A percentile compares a stretch with the other conserved stretches of the same genome.
Conservation (phyloP, 1,284 basidiomycete genomes). For the Austroboletus niveus region DNA sequence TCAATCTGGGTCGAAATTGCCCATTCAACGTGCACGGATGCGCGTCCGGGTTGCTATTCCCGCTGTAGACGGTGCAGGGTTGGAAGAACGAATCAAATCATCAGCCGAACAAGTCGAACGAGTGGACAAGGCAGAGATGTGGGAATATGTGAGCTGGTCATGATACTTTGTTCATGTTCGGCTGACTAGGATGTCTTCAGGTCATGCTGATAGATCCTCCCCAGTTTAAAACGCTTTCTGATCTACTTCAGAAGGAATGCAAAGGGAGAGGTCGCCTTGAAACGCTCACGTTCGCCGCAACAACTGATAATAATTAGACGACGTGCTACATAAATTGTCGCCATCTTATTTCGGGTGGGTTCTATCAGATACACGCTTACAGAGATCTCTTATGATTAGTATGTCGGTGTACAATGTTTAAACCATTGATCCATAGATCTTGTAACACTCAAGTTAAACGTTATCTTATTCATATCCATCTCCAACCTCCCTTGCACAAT, state of each 20-base stretch:
- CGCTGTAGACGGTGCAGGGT: constrained; percentile 63
- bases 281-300: constrained; percentile 73
- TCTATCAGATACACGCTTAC: too few relatives aligned
- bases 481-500: not conserved
- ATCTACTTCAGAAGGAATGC: constrained; percentile 87
- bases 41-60: constrained; percentile 84
- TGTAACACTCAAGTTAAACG: too few relatives aligned
- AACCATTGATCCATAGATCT: too few relatives aligned
- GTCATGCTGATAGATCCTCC: constrained; percentile 91
- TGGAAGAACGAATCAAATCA: constrained; percentile 74
- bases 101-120: constrained; percentile 83
- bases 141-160: constrained; percentile 75
- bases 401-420: too few relatives aligned
- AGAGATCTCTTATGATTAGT: too few relatives aligned
- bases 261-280: constrained; percentile 85
- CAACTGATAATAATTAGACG: constrained; percentile 36
- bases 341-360: not conserved
- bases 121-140: constrained; percentile 79
- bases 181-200: constrained; percentile 41
- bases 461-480: too few relatives aligned
- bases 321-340: not conserved
- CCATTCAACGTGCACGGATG: constrained; percentile 93
- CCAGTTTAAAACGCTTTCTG: constrained; percentile 87
- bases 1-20: constrained; percentile 77
- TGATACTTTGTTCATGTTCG: not conserved